Base-by-base conservation (phyloP, 2,329 filamentous ascomycete genomes). In the Xylaria sp. region DNA sequence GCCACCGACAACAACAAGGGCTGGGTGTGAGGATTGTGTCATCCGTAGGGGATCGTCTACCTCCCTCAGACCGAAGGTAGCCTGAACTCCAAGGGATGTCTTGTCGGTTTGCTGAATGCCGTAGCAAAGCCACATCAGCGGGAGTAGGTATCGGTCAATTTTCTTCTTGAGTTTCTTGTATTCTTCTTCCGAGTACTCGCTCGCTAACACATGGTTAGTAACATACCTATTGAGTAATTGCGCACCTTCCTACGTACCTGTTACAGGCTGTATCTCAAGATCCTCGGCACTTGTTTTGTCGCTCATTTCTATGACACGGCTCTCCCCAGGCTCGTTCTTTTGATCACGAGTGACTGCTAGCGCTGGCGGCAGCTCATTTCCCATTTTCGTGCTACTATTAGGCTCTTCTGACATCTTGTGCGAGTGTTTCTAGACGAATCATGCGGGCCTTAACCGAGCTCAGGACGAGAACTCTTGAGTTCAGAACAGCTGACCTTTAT, bases 61-160 rank as follows among this genome's bases (percentile, higher is more conserved):
- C 33, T 72, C 67, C 37, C 71, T 60, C 3, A 79, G 69, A 5
- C 77, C 77, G 47, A 78, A 78, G 0, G 72, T 77, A 15, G 77
- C 77, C 51, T 79, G 77, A 0, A 71, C 75, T 19, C 76, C 71
- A 15, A 78, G 70, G 0, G 77, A 75, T 1, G 78, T 81, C 67
- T 82, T 82, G 68, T 82, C 79, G 0, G 75, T 77, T 65, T 82
- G 80, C 63, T 83, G 81, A 49, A 82, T 78, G 35, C 80, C 80
- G 60, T 81, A 82, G 64, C 79, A 81, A 7, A 77, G 69, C 75
- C 77, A 82, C 79, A 82, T 82, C 41, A 82, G 67, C 1, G 79
- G 79, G 0, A 81, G 73, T 15, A 82, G 70, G 59, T 77, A 80
- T n/a, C 72, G 72, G 62, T 82, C 80, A 17, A 79, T 75, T 63